Evolutionary conservation across 176 grass and related monocot genomes (phyloP).

Genomic region (Phoenix roebelenii): DNA sequence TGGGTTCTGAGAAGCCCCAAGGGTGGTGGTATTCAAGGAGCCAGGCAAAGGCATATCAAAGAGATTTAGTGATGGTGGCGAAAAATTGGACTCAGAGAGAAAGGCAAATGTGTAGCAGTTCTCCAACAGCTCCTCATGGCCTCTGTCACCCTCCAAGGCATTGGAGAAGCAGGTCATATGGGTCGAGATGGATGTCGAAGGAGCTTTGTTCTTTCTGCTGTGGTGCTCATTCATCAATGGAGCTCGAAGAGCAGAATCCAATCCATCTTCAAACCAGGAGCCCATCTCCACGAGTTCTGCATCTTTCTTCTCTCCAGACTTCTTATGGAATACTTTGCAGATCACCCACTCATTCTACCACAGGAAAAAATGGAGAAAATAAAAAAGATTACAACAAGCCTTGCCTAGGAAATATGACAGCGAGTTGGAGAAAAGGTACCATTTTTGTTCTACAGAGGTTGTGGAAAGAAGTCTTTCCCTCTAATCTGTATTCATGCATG

Average conservation of each 20-base stretch:
- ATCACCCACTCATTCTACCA: constrained; percentile 14
- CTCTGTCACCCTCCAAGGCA: background rate
- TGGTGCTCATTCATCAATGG: background rate
- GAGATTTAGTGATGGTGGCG: too few species aligned
- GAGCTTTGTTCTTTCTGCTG: background rate
- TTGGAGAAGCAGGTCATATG: constrained; percentile 17
- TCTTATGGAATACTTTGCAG: constrained; percentile 8
- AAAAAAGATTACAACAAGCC: background rate
- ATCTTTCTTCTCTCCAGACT: background rate
- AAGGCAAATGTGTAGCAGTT: background rate
- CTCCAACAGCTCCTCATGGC: background rate
- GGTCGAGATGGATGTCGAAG: background rate
- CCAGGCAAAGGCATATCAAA: too few species aligned
- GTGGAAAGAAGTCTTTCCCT: background rate
- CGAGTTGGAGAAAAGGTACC: background rate
- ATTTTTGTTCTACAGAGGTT: too few species aligned
- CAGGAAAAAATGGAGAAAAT: background rate
- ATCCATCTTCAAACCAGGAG: constrained; percentile 4
- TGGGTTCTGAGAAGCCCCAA: constrained; percentile 3
- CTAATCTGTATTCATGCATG: constrained; percentile 17
- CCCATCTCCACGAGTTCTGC: background rate
- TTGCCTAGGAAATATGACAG: too few species aligned
- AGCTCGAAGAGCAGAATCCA: background rate
- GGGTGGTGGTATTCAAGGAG: too few species aligned
- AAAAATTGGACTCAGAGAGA: too few species aligned